Evolutionary conservation across 768 basidiomycete genomes (phyloP), one percentile per base, ranked within the genome.

Genomic region (Phlebiopsis gigantea): DNA sequence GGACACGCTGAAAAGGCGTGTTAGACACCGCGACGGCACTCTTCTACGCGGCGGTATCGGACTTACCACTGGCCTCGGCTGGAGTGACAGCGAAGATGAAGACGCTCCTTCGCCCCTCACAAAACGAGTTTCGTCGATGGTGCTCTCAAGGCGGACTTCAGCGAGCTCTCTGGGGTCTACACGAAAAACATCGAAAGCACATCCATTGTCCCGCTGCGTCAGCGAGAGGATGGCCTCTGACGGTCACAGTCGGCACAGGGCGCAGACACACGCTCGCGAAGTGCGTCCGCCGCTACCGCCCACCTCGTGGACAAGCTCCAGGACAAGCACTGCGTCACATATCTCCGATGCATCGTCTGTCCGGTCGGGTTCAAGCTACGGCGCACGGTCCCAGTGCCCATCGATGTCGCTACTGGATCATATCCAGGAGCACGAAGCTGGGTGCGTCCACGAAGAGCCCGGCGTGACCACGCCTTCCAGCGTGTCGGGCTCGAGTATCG

Each of bases 61-160:
- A 3, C 65, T 76, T 22, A 76, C 74, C 7, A 76, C 74, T 10
- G 74, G 74, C 1, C 64, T 76, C 10, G 74, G 74, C 1, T 76
- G 74, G 74, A 74, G 73, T 46, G 74, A 76, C 60, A 74, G 73
- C 59, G 74, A 75, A 61, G 74, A 75, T 60, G 74, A 75, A 56
- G 74, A 72, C 50, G 72, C 74, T 9, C 74, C 73, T 8, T 71
- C 71, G 1, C 68, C 71, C 24, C 66, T 75, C 26, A 73, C 74
- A 15, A 64, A 62, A 24, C 69, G 70, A 5, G 61, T 75, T 5
- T 74, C 73, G 1, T 58, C 57, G 34, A 56, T 65, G 24, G 59
- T 60, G 10, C 61, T 61, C 46, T 68, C 60, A 22, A 63, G 57
- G 43, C 60, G 43, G 39, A 57, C 54, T 19, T 70, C 62, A 12